These are phyloP conservation scores for Quaeritorhiza haematococci DNA, from an alignment of 371 early-diverging fungal species.

Conservation along the genomic window DNA sequence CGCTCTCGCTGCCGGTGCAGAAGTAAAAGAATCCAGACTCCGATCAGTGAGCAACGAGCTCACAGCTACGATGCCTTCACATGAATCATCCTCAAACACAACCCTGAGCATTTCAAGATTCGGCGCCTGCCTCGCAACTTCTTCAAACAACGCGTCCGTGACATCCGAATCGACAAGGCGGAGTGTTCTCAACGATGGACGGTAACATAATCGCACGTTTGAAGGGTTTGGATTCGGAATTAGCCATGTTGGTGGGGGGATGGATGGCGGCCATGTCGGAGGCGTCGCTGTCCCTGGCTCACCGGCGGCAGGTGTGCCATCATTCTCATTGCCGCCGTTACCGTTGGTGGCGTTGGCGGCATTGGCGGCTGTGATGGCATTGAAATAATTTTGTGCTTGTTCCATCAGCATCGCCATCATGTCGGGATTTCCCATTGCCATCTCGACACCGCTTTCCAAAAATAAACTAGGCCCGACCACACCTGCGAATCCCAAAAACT, in stretches of 20 bases:
- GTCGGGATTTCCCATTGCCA: slow-evolving; percentile 10
- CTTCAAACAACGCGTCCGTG: slow-evolving; percentile 23
- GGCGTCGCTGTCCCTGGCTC: no score
- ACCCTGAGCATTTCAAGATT: slow-evolving; percentile 30
- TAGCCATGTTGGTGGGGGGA: no score
- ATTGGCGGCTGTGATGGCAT: no score
- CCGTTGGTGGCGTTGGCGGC: no score
- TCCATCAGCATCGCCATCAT: no score
- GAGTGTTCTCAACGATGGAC: slow-evolving; percentile 25
- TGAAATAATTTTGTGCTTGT: no score
- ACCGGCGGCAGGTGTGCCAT: no score
- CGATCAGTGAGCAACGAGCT: slow-evolving; percentile 24
- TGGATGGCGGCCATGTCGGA: no score
- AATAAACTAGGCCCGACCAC: slow-evolving; percentile 19
- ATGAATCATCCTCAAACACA: slow-evolving; percentile 40
- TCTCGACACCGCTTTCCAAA: not conserved
- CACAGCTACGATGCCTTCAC: slow-evolving; percentile 22
- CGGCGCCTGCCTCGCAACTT: slow-evolving; percentile 17
- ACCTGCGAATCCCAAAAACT: slow-evolving; percentile 39
- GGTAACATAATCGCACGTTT: no score
- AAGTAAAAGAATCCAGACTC: slow-evolving; percentile 17
- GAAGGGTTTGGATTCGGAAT: no score
- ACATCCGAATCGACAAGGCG: slow-evolving; percentile 44
- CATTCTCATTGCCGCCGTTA: no score
- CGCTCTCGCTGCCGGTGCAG: slow-evolving; percentile 6